These are phyloP conservation scores for Cladosporium phlei DNA, from an alignment of 2,329 filamentous ascomycete genomes.

Conservation along the genomic window DNA sequence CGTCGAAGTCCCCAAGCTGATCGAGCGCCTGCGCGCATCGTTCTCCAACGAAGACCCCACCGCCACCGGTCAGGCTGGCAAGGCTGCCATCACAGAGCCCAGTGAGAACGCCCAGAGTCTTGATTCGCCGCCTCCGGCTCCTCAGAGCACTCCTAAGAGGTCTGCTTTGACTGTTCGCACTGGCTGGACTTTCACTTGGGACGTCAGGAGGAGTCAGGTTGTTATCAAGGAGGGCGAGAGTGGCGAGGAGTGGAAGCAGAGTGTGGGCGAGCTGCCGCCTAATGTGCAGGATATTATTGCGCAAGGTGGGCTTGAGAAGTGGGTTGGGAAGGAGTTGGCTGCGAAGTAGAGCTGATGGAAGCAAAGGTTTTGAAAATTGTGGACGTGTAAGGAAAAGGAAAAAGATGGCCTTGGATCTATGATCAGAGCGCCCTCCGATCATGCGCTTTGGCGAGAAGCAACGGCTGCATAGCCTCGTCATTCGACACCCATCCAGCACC, in stretches of 20 bases:
- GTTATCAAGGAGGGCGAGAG: slow-evolving; percentile 64
- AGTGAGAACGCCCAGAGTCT: slow-evolving; percentile 46
- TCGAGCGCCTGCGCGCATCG: slow-evolving; percentile 60
- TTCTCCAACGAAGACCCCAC: slow-evolving; percentile 26
- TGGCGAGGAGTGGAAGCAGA: slow-evolving; percentile 68
- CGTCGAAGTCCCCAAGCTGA: slow-evolving; percentile 63
- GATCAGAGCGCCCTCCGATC: no score
- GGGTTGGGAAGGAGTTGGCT: slow-evolving; percentile 68
- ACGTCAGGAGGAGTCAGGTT: slow-evolving; percentile 67
- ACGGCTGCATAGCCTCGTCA: no score
- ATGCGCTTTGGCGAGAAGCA: no score
- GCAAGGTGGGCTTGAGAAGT: slow-evolving; percentile 70
- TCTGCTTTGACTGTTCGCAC: slow-evolving; percentile 66
- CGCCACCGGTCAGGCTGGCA: slow-evolving; percentile 19
- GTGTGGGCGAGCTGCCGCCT: slow-evolving; percentile 75
- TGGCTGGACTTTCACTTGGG: slow-evolving; percentile 80
- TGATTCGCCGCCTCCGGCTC: slow-evolving; percentile 46
- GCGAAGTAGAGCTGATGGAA: slow-evolving; percentile 4
- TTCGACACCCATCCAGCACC: no score
- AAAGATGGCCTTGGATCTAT: no score
- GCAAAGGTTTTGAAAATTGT: no score
- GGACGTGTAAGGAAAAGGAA: no score
- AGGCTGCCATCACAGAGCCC: slow-evolving; percentile 48
- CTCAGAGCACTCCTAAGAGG: slow-evolving; percentile 31
- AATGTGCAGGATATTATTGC: slow-evolving; percentile 84